These are phyloP conservation scores for Trifolium repens DNA, from an alignment of 306 rosid genomes.

Conservation along the genomic window DNA sequence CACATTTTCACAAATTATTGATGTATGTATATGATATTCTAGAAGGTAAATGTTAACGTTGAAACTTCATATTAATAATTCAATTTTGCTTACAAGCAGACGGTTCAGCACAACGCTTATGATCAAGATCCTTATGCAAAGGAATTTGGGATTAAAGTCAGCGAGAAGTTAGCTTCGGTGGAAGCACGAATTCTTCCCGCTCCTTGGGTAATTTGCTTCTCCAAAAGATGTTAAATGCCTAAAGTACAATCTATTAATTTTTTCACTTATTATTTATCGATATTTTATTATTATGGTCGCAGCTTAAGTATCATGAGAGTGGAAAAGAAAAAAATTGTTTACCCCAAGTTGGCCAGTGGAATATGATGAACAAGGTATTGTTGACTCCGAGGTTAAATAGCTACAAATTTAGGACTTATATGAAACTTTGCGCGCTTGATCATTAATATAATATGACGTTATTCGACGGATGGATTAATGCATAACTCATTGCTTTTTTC, in stretches of 20 bases:
- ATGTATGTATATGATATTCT: conserved; percentile 18
- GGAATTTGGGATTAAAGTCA: conserved; percentile 89
- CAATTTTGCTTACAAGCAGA: conserved; percentile 52
- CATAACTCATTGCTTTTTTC: too few species aligned
- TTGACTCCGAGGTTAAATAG: too few species aligned
- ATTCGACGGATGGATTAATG: too few species aligned
- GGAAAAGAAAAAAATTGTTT: conserved; percentile 96
- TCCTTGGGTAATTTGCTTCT: conserved; percentile 81
- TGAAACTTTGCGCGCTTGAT: too few species aligned
- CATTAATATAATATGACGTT: too few species aligned
- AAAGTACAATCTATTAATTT: background rate
- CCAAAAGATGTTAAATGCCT: conserved; percentile 2
- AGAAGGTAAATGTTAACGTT: conserved; percentile 19
- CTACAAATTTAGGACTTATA: too few species aligned
- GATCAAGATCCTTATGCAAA: conserved; percentile 94
- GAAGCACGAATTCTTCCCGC: conserved; percentile 99
- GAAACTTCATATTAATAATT: conserved; percentile 18
- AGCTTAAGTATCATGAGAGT: conserved; percentile 93
- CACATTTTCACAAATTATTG: background rate
- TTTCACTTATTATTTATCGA: conserved; percentile 10
- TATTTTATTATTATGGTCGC: conserved; percentile 40
- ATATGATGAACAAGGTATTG: conserved; percentile 97
- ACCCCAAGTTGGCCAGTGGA: conserved; percentile 99
- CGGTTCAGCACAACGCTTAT: conserved; percentile 83
- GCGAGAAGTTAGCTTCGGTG: conserved; percentile 87